Percentiles rank a stretch among this genome's conserved stretches.
phyloP scores from a whole-genome alignment of 2,329 filamentous ascomycete species.

The Aspergillus clavatus region DNA sequence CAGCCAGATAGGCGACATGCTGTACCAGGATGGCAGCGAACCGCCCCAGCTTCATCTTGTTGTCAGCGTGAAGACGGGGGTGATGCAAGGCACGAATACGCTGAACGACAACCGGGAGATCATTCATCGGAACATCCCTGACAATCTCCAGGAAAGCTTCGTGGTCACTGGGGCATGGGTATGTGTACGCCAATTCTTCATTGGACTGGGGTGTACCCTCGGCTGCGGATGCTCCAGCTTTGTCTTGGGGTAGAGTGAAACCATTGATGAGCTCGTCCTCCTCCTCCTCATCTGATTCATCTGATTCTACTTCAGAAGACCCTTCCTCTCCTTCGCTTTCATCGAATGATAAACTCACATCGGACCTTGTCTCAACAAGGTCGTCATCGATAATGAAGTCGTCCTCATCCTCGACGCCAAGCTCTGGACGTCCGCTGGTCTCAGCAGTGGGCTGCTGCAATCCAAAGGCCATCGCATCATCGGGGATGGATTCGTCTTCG shows the following conservation, averaged over 20 bases:
- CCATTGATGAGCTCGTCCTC: conserved; percentile 71
- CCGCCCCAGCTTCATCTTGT: conserved; percentile 72
- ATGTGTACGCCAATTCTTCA: conserved; percentile 69
- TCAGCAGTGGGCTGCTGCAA: conserved; percentile 49
- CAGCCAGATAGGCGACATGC: conserved; percentile 56
- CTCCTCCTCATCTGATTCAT: conserved; percentile 52
- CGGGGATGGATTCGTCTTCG: conserved; percentile 46
- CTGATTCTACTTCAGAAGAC: conserved; percentile 51
- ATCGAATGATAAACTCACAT: conserved; percentile 39
- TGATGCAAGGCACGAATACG: conserved; percentile 90
- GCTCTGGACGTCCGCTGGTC: conserved; percentile 35
- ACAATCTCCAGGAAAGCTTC: conserved; percentile 66
- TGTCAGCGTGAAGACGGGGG: conserved; percentile 74
- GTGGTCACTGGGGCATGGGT: conserved; percentile 75
- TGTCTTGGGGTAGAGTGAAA: conserved; percentile 45
- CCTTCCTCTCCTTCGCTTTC: conserved; percentile 53
- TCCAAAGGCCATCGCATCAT: conserved; percentile 60
- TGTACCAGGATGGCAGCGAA: conserved; percentile 47
- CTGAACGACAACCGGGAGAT: conserved; percentile 75
- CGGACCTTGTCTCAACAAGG: conserved; percentile 75
- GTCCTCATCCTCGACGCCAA: conserved; percentile 87
- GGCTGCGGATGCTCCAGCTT: conserved; percentile 21
- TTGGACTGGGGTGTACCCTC: conserved; percentile 43
- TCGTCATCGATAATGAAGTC: conserved; percentile 90
- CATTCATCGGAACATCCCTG: conserved; percentile 55